These are phyloP conservation scores for Leccinum ochraceum DNA, from an alignment of 768 basidiomycete species.

Conservation along the genomic window DNA sequence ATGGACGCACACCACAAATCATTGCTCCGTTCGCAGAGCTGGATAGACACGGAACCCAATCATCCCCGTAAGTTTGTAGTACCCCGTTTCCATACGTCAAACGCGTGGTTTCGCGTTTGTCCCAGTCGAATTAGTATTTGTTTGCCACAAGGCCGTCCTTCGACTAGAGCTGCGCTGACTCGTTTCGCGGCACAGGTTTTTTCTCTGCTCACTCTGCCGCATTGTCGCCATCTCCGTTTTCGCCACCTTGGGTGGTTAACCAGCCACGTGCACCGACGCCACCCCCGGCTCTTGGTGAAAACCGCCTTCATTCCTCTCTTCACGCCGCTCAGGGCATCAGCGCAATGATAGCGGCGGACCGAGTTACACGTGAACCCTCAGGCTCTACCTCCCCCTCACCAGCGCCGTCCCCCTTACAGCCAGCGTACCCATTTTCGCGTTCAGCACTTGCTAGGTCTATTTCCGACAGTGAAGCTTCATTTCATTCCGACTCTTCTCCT, in stretches of 20 bases:
- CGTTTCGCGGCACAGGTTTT: conserved; percentile 29
- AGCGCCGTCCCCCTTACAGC: conserved; percentile 26
- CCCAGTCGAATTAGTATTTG: conserved; percentile 13
- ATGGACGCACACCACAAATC: conserved; percentile 29
- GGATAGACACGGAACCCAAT: conserved; percentile 23
- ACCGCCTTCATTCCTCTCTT: conserved; percentile 29
- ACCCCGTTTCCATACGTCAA: conserved; percentile 20
- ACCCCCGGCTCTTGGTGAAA: conserved; percentile 25
- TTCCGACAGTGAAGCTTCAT: conserved; percentile 42
- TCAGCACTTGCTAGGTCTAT: conserved; percentile 40
- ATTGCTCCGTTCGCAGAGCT: conserved; percentile 21
- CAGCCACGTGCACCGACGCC: conserved; percentile 45
- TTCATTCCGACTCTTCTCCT: conserved; percentile 37
- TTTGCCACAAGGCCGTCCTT: conserved; percentile 23
- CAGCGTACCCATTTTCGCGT: conserved; percentile 30
- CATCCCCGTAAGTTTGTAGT: conserved; percentile 24
- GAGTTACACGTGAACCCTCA: conserved; percentile 8
- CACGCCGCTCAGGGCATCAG: conserved; percentile 17
- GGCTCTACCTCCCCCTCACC: conserved; percentile 20
- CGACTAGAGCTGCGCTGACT: conserved; percentile 21
- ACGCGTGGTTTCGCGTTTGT: conserved; percentile 8
- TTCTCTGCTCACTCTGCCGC: conserved; percentile 32
- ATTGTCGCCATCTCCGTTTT: conserved; percentile 36
- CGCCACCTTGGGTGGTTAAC: conserved; percentile 30
- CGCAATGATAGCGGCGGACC: conserved; percentile 24